These are phyloP conservation scores for Allomyces macrogynus DNA, from an alignment of 192 early-diverging fungal species.

Conservation along the genomic window DNA sequence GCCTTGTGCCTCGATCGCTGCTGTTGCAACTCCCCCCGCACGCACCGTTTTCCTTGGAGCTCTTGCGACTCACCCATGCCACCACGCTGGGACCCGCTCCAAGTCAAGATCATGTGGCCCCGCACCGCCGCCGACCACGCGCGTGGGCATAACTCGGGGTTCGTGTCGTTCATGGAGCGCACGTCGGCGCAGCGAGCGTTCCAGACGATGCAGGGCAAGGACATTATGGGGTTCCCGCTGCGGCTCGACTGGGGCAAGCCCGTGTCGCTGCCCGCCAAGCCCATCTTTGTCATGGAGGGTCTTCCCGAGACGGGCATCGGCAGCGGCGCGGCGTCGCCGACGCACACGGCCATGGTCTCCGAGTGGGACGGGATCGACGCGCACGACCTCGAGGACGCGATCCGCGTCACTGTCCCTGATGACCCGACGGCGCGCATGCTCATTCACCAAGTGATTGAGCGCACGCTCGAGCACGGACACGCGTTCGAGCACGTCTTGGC, in stretches of 20 bases:
- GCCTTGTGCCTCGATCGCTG: no score
- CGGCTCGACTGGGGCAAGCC: slow-evolving; percentile 71
- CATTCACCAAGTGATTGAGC: slow-evolving; percentile 73
- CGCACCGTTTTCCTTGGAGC: no score
- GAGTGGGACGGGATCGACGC: no score
- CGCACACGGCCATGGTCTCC: no score
- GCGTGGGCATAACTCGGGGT: slow-evolving; percentile 57
- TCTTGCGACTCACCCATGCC: no score
- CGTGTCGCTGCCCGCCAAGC: slow-evolving; percentile 45
- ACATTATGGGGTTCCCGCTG: slow-evolving; percentile 32
- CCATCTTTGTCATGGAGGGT: slow-evolving; percentile 39
- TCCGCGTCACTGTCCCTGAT: slow-evolving; percentile 38
- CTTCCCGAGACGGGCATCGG: no score
- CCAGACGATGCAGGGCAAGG: slow-evolving; percentile 48
- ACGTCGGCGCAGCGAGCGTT: slow-evolving; percentile 46
- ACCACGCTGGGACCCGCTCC: no score
- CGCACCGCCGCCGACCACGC: slow-evolving; percentile 63
- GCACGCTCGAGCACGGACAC: slow-evolving; percentile 50
- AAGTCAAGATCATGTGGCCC: slow-evolving; percentile 89
- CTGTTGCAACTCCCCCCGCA: no score
- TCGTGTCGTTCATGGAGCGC: slow-evolving; percentile 78
- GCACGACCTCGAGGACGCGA: slow-evolving; percentile 18
- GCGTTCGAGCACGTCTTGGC: slow-evolving; percentile 52
- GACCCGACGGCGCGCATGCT: slow-evolving; percentile 27
- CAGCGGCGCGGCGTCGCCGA: background rate